Base-by-base conservation (phyloP, 163 green algal genomes). In the Chloroidium sp. region DNA sequence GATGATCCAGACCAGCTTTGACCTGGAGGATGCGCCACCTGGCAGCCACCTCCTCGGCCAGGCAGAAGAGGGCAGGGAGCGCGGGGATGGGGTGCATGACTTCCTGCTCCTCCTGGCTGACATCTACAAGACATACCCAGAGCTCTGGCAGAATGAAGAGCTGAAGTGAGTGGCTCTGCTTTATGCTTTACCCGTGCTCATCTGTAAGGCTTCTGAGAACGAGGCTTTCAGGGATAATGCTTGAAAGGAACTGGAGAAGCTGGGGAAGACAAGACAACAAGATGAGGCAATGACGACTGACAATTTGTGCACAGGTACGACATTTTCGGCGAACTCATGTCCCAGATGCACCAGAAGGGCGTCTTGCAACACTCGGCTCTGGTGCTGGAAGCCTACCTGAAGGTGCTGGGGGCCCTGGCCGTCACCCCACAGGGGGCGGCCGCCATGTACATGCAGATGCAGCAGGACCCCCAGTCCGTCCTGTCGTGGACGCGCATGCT, bases 351-450 rank as follows among this genome's bases (percentile, higher is more conserved):
- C 10, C 76, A 74, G 0, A 72, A 84, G 10, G 12, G 76, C 0
- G 77, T 79, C 1, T 61, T 89, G 14, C 4, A 62, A 14, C 74
- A 81, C 75, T 80, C 76, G 62, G 84, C 84, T 1, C 82, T 90
- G 60, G 86, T 93, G 59, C 86, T 92, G 12, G 87, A 93, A 74
- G 89, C 87, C 10, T 94, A 93, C 77, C 82, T 95, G 76, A 84
- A 85, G 59, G 85, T 96, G 3, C 88, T 96, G 80, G 86, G 84
- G 3, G 84, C 89, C 0, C 83, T 96, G 74, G 91, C 91, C 0
- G 60, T 74, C 3, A 85, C 85, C 0, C 80, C 89, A n/a, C 78
- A 89, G n/a, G 92, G 92, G 62, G 90, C 87, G 0, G 59, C 69
- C 68, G 69, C 61, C 59, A 80, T 83, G 69, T 79, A 61, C 59